Evolutionary conservation across 371 early-diverging fungal species (phyloP).

Genomic region (Amoeboradix gromovi): DNA sequence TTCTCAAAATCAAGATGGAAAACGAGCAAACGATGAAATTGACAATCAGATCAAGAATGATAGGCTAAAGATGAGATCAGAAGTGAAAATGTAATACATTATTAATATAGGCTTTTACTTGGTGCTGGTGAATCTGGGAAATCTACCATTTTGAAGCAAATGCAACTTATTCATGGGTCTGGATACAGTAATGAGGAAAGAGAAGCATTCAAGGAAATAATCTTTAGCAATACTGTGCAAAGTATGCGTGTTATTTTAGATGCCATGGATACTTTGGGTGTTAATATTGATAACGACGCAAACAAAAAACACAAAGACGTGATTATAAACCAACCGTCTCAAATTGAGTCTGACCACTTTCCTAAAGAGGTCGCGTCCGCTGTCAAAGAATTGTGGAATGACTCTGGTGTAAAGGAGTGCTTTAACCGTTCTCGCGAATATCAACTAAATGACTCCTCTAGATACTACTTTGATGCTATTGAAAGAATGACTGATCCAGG

Average conservation of each 20-base stretch:
- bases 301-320: conserved; percentile 32
- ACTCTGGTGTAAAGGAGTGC: conserved; percentile 44
- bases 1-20: conserved; percentile 48
- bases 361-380: conserved; percentile 37
- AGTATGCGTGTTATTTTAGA: conserved; percentile 74
- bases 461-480: conserved; percentile 57
- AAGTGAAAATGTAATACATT: conserved; percentile 47
- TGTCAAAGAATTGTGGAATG: conserved; percentile 46
- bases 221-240: conserved; percentile 74
- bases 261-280: conserved; percentile 55
- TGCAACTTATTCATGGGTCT: conserved; percentile 56
- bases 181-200: conserved; percentile 58
- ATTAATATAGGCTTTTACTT: background rate
- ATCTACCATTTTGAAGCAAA: conserved; percentile 77
- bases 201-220: conserved; percentile 62
- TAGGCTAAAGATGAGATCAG: conserved; percentile 37
- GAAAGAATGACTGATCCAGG: conserved; percentile 47
- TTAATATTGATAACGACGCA: conserved; percentile 23
- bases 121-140: conserved; percentile 94
- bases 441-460: conserved; percentile 62
- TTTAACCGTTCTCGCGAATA: conserved; percentile 62
- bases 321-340: conserved; percentile 41
- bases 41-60: conserved; percentile 56
- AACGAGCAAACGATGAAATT: conserved; percentile 53
- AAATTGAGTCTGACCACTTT: conserved; percentile 48